Evolutionary conservation across 2,329 filamentous ascomycete genomes (phyloP), one percentile per base, ranked within the genome.

Genomic region (Clonostachys rosea): DNA sequence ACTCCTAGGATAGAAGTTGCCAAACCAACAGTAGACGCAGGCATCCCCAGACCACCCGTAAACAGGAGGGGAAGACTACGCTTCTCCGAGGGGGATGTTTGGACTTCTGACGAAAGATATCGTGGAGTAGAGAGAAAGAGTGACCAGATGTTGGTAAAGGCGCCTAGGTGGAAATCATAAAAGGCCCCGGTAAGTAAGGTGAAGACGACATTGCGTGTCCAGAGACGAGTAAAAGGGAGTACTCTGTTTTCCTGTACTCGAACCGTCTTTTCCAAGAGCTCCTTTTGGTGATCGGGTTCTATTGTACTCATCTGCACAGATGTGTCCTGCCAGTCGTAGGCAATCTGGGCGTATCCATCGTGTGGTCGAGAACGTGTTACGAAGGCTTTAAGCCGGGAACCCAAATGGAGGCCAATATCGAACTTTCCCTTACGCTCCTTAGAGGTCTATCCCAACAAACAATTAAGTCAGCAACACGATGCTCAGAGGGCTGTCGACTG

Each of bases 1-100:
- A 86, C 66, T 9, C 86, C 86, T 10, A 89, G 79, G 51, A 86
- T 78, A 13, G 84, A 83, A 39, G 85, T 86, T 13, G 84, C 84
- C 40, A 86, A 68, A 20, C 86, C 86, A 43, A 90, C 84, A 1
- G 79, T 81, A 0, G 79, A 74, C 0, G 84, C 80, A 0, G 81
- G 76, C 61, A 89, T 81, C 18, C 83, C 84, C 2, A 89, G 73
- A 3, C 85, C 84, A 35, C 84, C 81, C 8, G 79, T 77, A 54
- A 87, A 87, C 46, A 75, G 64, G 57, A 81, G 70, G 5, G 76
- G 66, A 51, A 75, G 55, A 13, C 54, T 52, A 11, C 60, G 56
- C 13, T 52, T 60, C 63, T 54, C 55, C 9, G 11, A n/a, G 7
- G 14, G 41, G 42, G 11, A 12, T 24, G 16, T 16, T 18, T 24